Base-by-base conservation (phyloP, 1,284 basidiomycete species). In the Fomitiporia mediterranea region DNA sequence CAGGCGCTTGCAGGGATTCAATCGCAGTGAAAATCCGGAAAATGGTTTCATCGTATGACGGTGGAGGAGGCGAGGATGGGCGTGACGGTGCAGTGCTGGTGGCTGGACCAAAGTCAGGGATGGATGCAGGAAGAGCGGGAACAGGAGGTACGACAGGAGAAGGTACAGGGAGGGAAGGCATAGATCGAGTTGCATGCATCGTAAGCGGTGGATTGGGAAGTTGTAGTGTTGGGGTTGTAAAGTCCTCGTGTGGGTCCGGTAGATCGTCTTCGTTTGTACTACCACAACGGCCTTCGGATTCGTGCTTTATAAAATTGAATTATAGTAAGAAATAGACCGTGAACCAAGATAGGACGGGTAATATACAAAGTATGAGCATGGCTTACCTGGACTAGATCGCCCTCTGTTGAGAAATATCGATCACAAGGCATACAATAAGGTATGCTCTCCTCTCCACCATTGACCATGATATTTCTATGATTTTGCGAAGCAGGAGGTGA, bases 401-500 rank as follows among this genome's bases (percentile, higher is more conserved):
- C 8, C 5, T 37, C 51, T 9, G 51, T 28, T 8, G 27, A 40
- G 28, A 52, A 52, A 35, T 52, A 52, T 21, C 51, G 34, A 32
- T 52, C 51, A 28, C 51, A 52, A 7, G 51, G 51, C 1, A 8
- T 13, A 42, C 51, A 42, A 32, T 42, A 52, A 23, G 40, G 28
- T 4, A 52, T 5, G 11, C 35, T 27, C 37, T 51, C 49, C 11
- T 13, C 32, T 6, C 6, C 34, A 7, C n/a, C n/a, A n/a, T n/a
- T n/a, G n/a, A n/a, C n/a, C n/a, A n/a, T n/a, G n/a, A n/a, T n/a
- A n/a, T n/a, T n/a, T n/a, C n/a, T n/a, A n/a, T n/a, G n/a, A n/a
- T n/a, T n/a, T n/a, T n/a, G n/a, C n/a, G n/a, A n/a, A n/a, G n/a
- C n/a, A n/a, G n/a, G n/a, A n/a, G n/a, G n/a, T n/a, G n/a, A n/a